A percentile compares a stretch with the other conserved stretches of the same genome.
Conservation (phyloP, 2,329 filamentous ascomycete species). For the Dendryphion nanum region DNA sequence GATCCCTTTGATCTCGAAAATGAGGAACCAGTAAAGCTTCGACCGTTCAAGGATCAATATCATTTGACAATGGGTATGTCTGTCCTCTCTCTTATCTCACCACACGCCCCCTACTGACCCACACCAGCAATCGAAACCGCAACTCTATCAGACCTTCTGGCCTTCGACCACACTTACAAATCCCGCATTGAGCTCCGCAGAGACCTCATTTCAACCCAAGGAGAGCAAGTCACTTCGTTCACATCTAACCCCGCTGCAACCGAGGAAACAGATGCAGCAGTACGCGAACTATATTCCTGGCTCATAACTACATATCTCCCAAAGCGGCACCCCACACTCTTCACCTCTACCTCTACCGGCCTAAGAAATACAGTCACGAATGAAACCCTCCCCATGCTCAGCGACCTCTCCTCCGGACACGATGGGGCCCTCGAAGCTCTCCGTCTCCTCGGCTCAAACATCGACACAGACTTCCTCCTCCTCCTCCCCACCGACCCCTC, state of each 20-base stretch:
- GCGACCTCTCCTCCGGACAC: constrained; percentile 21
- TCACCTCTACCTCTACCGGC: constrained; percentile 34
- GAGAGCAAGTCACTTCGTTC: constrained; percentile 39
- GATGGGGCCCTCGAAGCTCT: constrained; percentile 47
- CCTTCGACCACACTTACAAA: constrained; percentile 60
- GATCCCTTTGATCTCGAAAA: constrained; percentile 51
- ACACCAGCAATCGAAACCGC: constrained; percentile 53
- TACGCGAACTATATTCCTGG: constrained; percentile 58
- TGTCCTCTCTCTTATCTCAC: not conserved
- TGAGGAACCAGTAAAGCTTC: constrained; percentile 52
- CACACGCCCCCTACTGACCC: not conserved
- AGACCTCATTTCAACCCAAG: constrained; percentile 46
- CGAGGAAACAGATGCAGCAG: constrained; percentile 41
- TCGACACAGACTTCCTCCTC: constrained; percentile 62
- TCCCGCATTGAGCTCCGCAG: constrained; percentile 52
- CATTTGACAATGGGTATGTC: constrained; percentile 62
- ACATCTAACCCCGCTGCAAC: constrained; percentile 30
- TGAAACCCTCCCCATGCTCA: constrained; percentile 40
- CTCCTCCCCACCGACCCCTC: no score
- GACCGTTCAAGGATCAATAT: constrained; percentile 61
- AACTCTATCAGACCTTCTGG: constrained; percentile 54
- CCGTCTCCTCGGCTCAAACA: constrained; percentile 48
- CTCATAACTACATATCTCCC: constrained; percentile 57
- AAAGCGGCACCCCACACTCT: constrained; percentile 55
- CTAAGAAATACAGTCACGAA: constrained; percentile 48